Evolutionary conservation across 129 eudicot genomes (phyloP), one percentile per base, ranked within the genome.

Genomic region (Apium graveolens): DNA sequence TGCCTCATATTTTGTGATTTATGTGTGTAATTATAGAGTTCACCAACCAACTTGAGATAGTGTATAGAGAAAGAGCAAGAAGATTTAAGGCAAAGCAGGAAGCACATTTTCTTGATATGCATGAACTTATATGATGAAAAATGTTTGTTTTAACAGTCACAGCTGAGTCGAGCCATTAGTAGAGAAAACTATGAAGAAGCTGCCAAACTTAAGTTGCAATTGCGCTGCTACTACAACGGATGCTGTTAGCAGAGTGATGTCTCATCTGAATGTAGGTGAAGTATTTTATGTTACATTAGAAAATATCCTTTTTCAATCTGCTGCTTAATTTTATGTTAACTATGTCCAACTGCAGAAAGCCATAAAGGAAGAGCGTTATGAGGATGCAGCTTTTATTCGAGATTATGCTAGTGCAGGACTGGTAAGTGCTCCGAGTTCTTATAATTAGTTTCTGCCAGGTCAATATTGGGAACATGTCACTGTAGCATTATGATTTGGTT

Each of bases 191-290:
- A 92, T 78, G 91, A 87, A 82, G 97, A 92, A 48, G 99, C 99
- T 83, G 95, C 97, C 45, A 96, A 91, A 85, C 89, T 96, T 46
- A 96, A 96, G 99, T 92, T 72, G 96, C 97, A 77, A 90, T 96
- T 81, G 97, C 99, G 97, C 99, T 83, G 89, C 96, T 76, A 82
- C 97, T 55, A 86, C 90, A 43, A 96, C 87, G 53, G 99, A 96
- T 83, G 82, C 89, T 78, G 97, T 96, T 83, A 91, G 97, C 84
- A 83, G 87, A 75, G 97, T 90, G 88, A 92, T 96, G 86, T 89
- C 90, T 82, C 80, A 83, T 79, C 80, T 96, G 72, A 85, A 89
- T 81, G 99, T 96, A 85, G 39, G 88, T 70, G 62, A 42, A 49
- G 43, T 53, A 5, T 44, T n/a, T 5, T 35, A 35, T 43, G 41